A percentile compares a stretch with the other conserved stretches of the same genome.
phyloP scores from a whole-genome alignment of 2,329 filamentous ascomycete genomes.

The Fusarium sp. region DNA sequence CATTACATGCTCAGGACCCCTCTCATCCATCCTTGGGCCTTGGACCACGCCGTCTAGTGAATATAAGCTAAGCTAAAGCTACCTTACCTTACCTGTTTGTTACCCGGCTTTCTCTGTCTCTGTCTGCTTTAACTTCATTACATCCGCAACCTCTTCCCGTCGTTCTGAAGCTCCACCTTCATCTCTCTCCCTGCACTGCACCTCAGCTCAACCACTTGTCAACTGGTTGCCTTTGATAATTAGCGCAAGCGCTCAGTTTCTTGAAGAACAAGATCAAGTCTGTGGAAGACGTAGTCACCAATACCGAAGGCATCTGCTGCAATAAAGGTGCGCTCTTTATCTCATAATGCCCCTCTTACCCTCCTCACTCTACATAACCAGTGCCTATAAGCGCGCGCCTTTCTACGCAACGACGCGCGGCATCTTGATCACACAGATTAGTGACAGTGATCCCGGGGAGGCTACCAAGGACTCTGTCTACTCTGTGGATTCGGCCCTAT shows the following conservation, averaged over 20 bases:
- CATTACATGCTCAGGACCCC: conserved; percentile 32
- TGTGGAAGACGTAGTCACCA: neutral
- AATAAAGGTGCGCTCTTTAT: conserved; percentile 30
- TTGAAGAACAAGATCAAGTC: conserved; percentile 9
- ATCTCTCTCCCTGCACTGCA: conserved; percentile 31
- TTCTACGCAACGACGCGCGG: conserved; percentile 22
- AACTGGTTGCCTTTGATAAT: conserved; percentile 30
- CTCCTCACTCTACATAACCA: neutral
- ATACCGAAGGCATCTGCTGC: neutral
- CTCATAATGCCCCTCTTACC: neutral
- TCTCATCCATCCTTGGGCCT: conserved; percentile 24
- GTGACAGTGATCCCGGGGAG: neutral
- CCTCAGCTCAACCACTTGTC: conserved; percentile 18
- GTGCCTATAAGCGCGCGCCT: conserved; percentile 25
- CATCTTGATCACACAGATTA: neutral
- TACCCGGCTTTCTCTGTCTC: conserved; percentile 16
- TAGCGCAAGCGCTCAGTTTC: conserved; percentile 27
- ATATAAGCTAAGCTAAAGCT: conserved; percentile 25
- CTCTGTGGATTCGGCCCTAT: neutral
- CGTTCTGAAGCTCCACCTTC: conserved; percentile 25
- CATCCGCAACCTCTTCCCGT: conserved; percentile 17
- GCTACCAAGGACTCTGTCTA: neutral
- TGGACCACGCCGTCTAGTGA: conserved; percentile 29
- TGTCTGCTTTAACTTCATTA: conserved; percentile 24
- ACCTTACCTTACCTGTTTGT: neutral